Conservation (phyloP, 2,329 filamentous ascomycete species). For the Chaetomium globosum region DNA sequence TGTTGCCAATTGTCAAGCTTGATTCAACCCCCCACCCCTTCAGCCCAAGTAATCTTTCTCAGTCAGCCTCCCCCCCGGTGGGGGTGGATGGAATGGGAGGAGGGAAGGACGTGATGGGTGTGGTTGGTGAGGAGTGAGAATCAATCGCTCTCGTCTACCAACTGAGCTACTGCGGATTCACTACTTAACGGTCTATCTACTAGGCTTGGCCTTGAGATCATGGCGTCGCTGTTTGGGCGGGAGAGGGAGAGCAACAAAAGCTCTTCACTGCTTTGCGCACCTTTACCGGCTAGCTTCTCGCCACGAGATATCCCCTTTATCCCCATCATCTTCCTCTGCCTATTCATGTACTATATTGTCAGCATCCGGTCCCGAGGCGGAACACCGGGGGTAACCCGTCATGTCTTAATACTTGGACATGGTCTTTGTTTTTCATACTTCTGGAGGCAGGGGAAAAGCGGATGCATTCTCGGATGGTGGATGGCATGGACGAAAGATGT, state of each 20-base stretch:
- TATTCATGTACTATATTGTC: slow-evolving; percentile 19
- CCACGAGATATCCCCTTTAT: background rate
- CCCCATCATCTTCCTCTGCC: too few relatives aligned
- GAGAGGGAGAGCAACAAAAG: background rate
- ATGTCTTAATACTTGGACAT: slow-evolving; percentile 15
- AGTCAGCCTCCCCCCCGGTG: background rate
- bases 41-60: too few relatives aligned
- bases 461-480: slow-evolving; percentile 1
- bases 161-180: background rate
- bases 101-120: background rate
- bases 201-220: background rate
- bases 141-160: background rate
- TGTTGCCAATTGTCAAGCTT: too few relatives aligned
- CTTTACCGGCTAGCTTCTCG: background rate
- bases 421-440: background rate
- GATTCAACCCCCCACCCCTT: too few relatives aligned
- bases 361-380: background rate
- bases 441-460: slow-evolving; percentile 3
- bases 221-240: background rate
- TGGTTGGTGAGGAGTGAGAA: background rate
- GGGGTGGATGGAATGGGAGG: background rate
- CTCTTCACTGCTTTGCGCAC: background rate
- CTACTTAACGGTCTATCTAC: background rate
- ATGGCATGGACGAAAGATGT: slow-evolving; percentile 12
- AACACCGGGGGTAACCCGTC: background rate